Percentiles rank a stretch among this genome's conserved stretches.
These are phyloP conservation scores for Coelomomyces lativittatus DNA, from an alignment of 371 early-diverging fungal genomes.

Conservation along the genomic window DNA sequence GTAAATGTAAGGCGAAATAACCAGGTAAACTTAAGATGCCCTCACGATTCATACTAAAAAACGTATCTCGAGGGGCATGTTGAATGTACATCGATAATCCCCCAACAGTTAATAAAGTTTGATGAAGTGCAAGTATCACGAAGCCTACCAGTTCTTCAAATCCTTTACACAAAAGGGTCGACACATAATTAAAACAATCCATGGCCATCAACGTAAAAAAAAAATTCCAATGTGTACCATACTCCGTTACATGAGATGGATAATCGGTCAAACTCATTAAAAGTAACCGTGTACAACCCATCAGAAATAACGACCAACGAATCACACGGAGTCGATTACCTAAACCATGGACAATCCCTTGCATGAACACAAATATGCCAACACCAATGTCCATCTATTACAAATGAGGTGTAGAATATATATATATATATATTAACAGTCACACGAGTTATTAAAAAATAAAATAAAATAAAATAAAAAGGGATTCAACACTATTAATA, in stretches of 20 bases:
- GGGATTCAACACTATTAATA: neutral
- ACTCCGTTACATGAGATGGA: constrained; percentile 80
- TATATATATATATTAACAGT: too few species aligned
- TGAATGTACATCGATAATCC: constrained; percentile 59
- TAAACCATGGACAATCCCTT: constrained; percentile 52
- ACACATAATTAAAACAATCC: constrained; percentile 46
- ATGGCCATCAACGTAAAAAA: constrained; percentile 79
- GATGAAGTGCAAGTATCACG: constrained; percentile 19
- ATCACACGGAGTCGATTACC: too few species aligned
- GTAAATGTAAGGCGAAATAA: constrained; percentile 61
- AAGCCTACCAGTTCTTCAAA: constrained; percentile 15
- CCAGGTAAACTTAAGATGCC: constrained; percentile 71
- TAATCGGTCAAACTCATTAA: constrained; percentile 67
- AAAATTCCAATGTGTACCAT: constrained; percentile 97
- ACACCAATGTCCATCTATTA: constrained; percentile 71
- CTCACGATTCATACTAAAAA: constrained; percentile 77
- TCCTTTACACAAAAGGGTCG: constrained; percentile 10
- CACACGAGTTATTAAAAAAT: too few species aligned
- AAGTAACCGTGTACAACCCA: constrained; percentile 53
- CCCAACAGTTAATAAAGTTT: neutral
- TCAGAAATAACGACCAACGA: constrained; percentile 43
- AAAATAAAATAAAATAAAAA: neutral
- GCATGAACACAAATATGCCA: constrained; percentile 63
- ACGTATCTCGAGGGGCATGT: constrained; percentile 48
- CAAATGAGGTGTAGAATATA: too few species aligned